Base-by-base conservation (phyloP, 345 rosid genomes). In the Dovyalis caffra region DNA sequence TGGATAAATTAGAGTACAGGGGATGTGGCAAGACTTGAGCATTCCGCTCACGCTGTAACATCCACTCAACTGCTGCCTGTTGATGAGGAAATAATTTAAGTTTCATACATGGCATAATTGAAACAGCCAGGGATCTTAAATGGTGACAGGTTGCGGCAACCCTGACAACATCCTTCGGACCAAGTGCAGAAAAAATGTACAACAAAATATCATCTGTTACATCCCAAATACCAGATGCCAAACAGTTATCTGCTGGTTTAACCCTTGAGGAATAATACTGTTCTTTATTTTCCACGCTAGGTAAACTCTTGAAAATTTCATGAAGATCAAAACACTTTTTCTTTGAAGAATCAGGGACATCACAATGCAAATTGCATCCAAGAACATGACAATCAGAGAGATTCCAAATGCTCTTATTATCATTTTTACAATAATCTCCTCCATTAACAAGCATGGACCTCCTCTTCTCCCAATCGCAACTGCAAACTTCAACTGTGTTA, bases 11-110 rank as follows among this genome's bases (percentile, higher is more conserved):
- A 74, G 76, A 73, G 82, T 76, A 95, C 49, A 95, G 74, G 68
- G 98, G 99, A 87, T 95, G 99, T 6, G 78, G 84, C 77, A 87
- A 60, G 77, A 82, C 80, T 73, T 82, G 83, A 49, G 87, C 78
- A 77, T 86, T 90, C 81, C 80, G 81, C 83, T 95, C 99, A 28
- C 97, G 94, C 66, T 90, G 85, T 77, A 95, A 81, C 98, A 95
- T 95, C 99, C 99, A 95, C 76, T 87, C 84, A 78, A 95, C 89
- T 60, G 99, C 98, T 56, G 92, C 86, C 81, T 89, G 89, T 90
- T 95, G 99, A 78, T 93, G 99, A 74, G 97, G 98, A 82, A 81
- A 95, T 67, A 95, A 86, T 75, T 88, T 95, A 66, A 95, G 92
- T 79, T 93, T 91, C 90, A 91, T 88, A 74, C 92, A 91, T 15